Conservation (phyloP, 2,329 filamentous ascomycete genomes). For the Exophiala spinifera region DNA sequence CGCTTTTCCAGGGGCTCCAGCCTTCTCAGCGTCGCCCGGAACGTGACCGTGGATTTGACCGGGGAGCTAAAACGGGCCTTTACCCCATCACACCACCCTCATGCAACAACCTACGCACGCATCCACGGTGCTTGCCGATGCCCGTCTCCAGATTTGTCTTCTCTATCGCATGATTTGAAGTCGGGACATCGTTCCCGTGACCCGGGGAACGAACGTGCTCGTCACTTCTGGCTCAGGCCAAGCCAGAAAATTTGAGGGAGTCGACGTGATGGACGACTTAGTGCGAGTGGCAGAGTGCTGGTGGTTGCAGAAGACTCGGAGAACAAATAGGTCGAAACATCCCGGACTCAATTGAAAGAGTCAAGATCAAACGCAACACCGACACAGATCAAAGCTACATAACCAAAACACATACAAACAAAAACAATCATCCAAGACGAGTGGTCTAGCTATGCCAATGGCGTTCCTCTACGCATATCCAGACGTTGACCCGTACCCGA, state of each 20-base stretch:
- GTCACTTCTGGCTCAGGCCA: slow-evolving; percentile 4
- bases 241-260: background rate
- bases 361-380: background rate
- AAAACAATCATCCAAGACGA: background rate
- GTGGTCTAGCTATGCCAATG: background rate
- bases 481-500: slow-evolving; percentile 22
- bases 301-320: background rate
- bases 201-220: slow-evolving; percentile 3
- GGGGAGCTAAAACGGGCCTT: background rate
- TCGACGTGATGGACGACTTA: background rate
- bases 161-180: slow-evolving; percentile 7
- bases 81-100: background rate
- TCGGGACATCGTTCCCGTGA: slow-evolving; percentile 1
- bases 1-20: slow-evolving; percentile 1
- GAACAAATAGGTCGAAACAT: slow-evolving; percentile 4
- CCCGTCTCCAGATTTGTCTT: background rate
- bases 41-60: background rate
- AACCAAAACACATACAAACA: background rate
- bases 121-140: slow-evolving; percentile 2
- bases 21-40: background rate
- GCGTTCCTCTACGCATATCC: slow-evolving; percentile 19
- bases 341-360: background rate
- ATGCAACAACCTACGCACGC: background rate
- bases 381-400: background rate
- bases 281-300: background rate